phyloP scores from a whole-genome alignment of 2,329 filamentous ascomycete species.

The Claviceps capensis region DNA sequence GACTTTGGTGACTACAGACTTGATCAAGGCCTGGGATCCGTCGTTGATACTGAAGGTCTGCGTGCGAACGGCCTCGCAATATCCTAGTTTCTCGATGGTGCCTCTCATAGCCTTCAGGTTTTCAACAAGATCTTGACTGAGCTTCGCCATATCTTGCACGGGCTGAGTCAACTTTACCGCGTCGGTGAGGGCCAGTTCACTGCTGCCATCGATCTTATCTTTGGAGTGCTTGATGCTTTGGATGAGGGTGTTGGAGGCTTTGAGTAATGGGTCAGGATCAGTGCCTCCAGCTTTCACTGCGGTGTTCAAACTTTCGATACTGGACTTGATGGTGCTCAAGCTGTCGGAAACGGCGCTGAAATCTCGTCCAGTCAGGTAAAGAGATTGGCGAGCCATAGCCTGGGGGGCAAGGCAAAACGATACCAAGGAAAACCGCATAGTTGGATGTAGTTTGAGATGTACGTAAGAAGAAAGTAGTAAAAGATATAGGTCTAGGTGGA shows the following conservation, averaged over 20 bases:
- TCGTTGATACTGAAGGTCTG: constrained; percentile 12
- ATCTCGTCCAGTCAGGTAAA: constrained; percentile 3
- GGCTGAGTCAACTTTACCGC: constrained; percentile 7
- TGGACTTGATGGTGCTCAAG: constrained; percentile 5
- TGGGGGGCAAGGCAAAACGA: not conserved
- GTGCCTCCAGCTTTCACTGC: constrained; percentile 12
- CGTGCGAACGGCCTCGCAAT: constrained; percentile 13
- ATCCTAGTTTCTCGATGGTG: constrained; percentile 13
- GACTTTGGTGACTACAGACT: constrained; percentile 16
- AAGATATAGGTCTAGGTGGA: not conserved
- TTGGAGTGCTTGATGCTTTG: constrained; percentile 9
- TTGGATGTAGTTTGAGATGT: not conserved
- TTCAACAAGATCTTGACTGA: constrained; percentile 11
- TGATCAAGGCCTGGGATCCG: constrained; percentile 14
- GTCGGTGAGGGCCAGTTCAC: constrained; percentile 6
- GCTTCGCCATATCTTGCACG: constrained; percentile 11
- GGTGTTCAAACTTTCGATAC: constrained; percentile 9
- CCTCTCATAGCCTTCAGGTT: constrained; percentile 14
- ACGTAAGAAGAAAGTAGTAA: not conserved
- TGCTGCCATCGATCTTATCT: constrained; percentile 5
- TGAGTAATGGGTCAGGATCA: constrained; percentile 8
- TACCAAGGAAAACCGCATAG: not conserved
- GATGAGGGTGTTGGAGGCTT: constrained; percentile 10
- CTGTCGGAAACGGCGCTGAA: constrained; percentile 5
- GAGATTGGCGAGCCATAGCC: not conserved